Evolutionary conservation across 345 rosid species (phyloP), one percentile per base, ranked within the genome.

Genomic region (Eucalyptus marginata): DNA sequence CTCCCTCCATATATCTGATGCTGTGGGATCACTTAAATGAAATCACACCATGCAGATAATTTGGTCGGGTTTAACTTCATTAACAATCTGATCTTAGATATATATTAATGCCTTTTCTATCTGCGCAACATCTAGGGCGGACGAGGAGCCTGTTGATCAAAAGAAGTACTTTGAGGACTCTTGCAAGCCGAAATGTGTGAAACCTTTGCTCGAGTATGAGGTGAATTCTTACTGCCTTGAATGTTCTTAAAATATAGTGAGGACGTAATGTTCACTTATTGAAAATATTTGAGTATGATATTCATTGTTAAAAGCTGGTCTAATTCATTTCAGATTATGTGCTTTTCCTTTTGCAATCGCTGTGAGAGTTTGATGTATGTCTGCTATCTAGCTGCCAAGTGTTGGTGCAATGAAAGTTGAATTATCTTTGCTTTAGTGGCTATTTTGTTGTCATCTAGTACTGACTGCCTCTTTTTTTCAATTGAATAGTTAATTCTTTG

Each of bases 161-260:
- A 95, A 95, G 93, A 93, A 87, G 91, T 89, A 93, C 88, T 64
- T 94, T 86, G 97, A 95, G 90, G 97, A 95, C 10, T 56, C 92
- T 86, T 94, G 97, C 96, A 94, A 95, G 87, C 95, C 97, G 5
- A 94, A 93, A 90, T 95, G 97, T 51, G 96, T 93, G 92, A 94
- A 90, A 90, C 93, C 93, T 22, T 88, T 93, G 33, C 93, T 94
- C 31, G 93, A 89, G 17, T 95, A 95, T 64, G 93, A 94, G 95
- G 96, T 94, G 87, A 66, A 87, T 89, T 71, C 46, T 20, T 86
- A 52, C 64, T 71, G 46, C 87, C 44, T 51, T 25, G 29, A 58
- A 52, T 58, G 64, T 52, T 86, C 49, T 52, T 85, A n/a, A 51
- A 22, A 43, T 20, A 33, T 20, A 43, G 47, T 50, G 43, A 68